Evolutionary conservation across 495 filamentous ascomycete genomes (phyloP), one percentile per base, ranked within the genome.

Genomic region (Apodospora peruviana): DNA sequence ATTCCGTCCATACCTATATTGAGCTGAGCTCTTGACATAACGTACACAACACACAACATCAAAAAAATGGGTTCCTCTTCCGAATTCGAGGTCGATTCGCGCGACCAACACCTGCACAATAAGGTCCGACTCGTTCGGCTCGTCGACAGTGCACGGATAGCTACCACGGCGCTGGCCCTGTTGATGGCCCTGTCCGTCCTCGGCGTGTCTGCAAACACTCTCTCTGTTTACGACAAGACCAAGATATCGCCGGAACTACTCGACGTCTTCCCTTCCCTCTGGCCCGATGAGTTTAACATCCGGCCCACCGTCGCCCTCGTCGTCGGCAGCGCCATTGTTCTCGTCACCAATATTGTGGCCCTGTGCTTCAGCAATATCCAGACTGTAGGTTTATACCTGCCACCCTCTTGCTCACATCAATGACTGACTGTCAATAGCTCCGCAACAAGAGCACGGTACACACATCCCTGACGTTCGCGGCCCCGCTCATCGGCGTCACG

Each of bases 281-380:
- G 77, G 77, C 76, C 77, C 1, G 61, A 63, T 11, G 53, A 72
- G 9, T 76, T 79, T 55, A 68, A 78, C 56, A 58, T 77, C 32
- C 63, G 71, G 17, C 77, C 77, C 16, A 73, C 76, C 19, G 56
- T 73, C 25, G 71, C 75, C 5, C 67, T 78, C 5, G 71, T 79
- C 23, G 61, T 64, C 17, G 71, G 71, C 23, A 65, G 70, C 36
- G 57, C 59, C 16, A 58, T 81, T 43, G 64, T 77, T 18, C 46
- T 68, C 2, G 19, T 77, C 37, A 36, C 67, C 43, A 75, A 67
- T 53, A 55, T 71, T n/a, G 51, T 67, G 34, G 71, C 71, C 21
- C 51, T 81, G 39, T 38, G 62, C 21, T 72, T 62, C 40, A 64
- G 64, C 65, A 71, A 72, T 40, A 60, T 69, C 21, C 55, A 48